Evolutionary conservation across 257 asterid genomes (phyloP).

Genomic region (Anisodus tanguticus): DNA sequence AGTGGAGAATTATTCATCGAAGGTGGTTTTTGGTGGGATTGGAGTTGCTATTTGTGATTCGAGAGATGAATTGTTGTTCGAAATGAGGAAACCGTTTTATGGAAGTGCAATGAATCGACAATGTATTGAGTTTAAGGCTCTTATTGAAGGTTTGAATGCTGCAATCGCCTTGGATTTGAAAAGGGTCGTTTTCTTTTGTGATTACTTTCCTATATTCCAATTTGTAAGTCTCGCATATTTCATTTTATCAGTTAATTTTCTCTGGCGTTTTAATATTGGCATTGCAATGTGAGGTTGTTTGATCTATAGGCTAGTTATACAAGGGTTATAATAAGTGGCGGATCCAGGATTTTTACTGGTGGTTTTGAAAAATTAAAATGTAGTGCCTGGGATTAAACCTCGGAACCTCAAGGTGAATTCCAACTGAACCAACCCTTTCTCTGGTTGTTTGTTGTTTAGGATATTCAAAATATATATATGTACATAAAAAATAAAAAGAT

Average conservation of each 20-base stretch:
- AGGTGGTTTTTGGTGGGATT: constrained; percentile 53
- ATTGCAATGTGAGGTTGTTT: not conserved
- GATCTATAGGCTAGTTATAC: no score
- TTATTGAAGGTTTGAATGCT: constrained; percentile 68
- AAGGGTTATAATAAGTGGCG: no score
- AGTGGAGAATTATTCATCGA: constrained; percentile 42
- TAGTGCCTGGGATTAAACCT: not conserved
- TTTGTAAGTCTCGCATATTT: constrained; percentile 52
- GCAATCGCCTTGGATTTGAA: constrained; percentile 65
- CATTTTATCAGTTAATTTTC: not conserved
- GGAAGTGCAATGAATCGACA: constrained; percentile 44
- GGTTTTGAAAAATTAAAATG: no score
- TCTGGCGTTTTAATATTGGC: not conserved
- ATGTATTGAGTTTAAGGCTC: constrained; percentile 54
- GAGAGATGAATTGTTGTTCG: constrained; percentile 34
- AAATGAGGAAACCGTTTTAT: constrained; percentile 60
- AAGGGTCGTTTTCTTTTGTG: constrained; percentile 57
- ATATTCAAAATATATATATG: no score
- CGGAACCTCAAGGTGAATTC: no score
- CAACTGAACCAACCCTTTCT: no score
- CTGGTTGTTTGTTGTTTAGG: no score
- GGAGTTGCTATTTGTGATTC: constrained; percentile 82
- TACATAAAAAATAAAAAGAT: no score
- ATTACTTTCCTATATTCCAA: constrained; percentile 48
- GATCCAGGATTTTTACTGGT: no score